phyloP scores from a whole-genome alignment of 2,329 filamentous ascomycete species.

The Botryosphaeria dothidea region DNA sequence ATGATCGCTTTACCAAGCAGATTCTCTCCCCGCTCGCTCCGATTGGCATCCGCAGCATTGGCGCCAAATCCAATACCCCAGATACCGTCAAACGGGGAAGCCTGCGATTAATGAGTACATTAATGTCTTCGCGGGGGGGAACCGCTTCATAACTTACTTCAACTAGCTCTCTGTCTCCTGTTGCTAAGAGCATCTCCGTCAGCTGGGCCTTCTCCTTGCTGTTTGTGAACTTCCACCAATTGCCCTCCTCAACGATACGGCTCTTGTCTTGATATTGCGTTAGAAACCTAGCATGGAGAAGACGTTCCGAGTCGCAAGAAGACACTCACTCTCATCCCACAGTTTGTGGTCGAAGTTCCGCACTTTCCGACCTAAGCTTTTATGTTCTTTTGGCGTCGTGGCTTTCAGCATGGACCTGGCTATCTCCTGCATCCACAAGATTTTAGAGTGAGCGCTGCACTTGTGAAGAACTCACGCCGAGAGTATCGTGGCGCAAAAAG shows the following conservation, averaged over 20 bases:
- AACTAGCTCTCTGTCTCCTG: conserved; percentile 61
- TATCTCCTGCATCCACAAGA: conserved; percentile 29
- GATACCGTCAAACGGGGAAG: conserved; percentile 50
- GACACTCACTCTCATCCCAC: conserved; percentile 49
- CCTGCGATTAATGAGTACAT: conserved; percentile 24
- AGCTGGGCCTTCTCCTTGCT: conserved; percentile 47
- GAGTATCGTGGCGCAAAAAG: no score
- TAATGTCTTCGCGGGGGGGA: neutral
- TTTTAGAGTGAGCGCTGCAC: neutral
- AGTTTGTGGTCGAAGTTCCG: conserved; percentile 50
- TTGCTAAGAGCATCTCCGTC: conserved; percentile 54
- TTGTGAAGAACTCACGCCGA: neutral
- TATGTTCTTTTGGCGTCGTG: conserved; percentile 50
- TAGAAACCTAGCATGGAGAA: neutral
- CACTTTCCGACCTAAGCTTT: conserved; percentile 58
- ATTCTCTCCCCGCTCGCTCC: conserved; percentile 63
- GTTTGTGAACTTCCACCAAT: conserved; percentile 57
- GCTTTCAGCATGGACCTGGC: conserved; percentile 54
- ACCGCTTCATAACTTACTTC: conserved; percentile 51
- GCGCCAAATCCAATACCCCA: conserved; percentile 67
- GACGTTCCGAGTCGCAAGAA: neutral
- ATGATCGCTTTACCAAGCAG: conserved; percentile 64
- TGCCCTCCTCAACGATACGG: conserved; percentile 59
- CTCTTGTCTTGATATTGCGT: neutral
- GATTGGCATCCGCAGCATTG: conserved; percentile 49